Evolutionary conservation across 1,139 yeast species (phyloP).

Genomic region (Pichia sp.): DNA sequence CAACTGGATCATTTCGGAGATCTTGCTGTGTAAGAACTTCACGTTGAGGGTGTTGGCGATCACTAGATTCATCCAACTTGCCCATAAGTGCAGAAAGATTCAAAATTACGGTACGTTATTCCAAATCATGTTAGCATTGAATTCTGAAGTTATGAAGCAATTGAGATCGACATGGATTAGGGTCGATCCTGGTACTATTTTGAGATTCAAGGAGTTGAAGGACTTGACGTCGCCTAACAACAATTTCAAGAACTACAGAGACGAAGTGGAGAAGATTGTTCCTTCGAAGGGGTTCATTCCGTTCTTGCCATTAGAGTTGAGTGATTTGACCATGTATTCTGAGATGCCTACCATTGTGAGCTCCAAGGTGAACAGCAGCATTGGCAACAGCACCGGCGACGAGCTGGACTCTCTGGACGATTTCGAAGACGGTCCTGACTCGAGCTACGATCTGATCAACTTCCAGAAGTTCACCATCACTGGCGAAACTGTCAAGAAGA

Average conservation of each 20-base stretch:
- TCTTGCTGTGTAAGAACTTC: constrained; percentile 61
- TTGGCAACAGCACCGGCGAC: not conserved
- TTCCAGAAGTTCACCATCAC: constrained; percentile 76
- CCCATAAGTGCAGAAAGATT: constrained; percentile 62
- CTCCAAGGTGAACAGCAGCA: constrained; percentile 11
- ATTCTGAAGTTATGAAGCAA: constrained; percentile 63
- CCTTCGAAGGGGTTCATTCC: constrained; percentile 79
- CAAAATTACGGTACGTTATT: constrained; percentile 87
- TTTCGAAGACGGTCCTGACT: constrained; percentile 27
- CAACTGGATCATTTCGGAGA: constrained; percentile 91
- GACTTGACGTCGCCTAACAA: constrained; percentile 61
- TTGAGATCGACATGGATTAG: constrained; percentile 74
- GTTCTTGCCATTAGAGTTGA: constrained; percentile 79
- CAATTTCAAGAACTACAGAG: constrained; percentile 65
- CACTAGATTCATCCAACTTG: constrained; percentile 81
- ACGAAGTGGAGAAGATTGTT: constrained; percentile 56
- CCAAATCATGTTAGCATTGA: constrained; percentile 82
- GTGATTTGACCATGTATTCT: constrained; percentile 79
- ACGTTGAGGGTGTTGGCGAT: constrained; percentile 64
- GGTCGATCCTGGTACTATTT: constrained; percentile 48
- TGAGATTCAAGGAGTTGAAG: constrained; percentile 52
- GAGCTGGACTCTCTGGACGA: constrained; percentile 12
- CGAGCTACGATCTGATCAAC: constrained; percentile 52
- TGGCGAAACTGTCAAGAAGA: constrained; percentile 74
- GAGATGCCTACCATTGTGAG: constrained; percentile 56